Base-by-base conservation (phyloP, 75 land plant genomes). In the Pinus tabuliformis region DNA sequence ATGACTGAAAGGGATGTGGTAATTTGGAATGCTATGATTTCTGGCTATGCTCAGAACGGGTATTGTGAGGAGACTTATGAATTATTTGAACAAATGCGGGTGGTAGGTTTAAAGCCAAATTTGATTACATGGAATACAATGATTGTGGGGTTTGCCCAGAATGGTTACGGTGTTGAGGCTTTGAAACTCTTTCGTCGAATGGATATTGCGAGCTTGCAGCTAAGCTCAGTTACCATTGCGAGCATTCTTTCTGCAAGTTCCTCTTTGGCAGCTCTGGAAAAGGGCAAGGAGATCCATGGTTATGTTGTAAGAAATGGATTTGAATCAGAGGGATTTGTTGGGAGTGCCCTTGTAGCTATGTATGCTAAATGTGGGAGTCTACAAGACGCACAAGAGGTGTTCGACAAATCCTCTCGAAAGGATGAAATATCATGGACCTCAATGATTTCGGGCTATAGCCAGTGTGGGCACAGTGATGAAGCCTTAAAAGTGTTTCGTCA, bases 361-460 rank as follows among this genome's bases (percentile, higher is more conserved):
- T 92, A 92, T 75, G 81, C 83, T 1, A 92, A 88, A 77, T 92
- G 90, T 66, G 90, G 92, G 3, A 80, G 78, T 62, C 24, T 79
- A 42, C 26, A 72, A 4, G 57, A 79, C 45, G 78, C 78, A 60
- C 18, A 12, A 18, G 13, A 24, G 17, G 22, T 76, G 42, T 76
- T 76, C 45, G 17, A 62, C 22, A 64, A 64, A 39, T n/a, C 63
- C 20, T 24, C 22, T 37, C 15, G n/a, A 37, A 76, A 17, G 45
- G 63, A 33, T 63, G 15, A 62, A 33, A 17, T 61, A 11, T 33
- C 78, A 18, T 76, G 78, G 78, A 76, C 74, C 12, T 57, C 78
- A 11, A 63, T 76, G 71, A 76, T 76, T 39, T 21, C 78, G 22
- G 54, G 54, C 17, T 62, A 77, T 49, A n/a, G 56, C 18, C 78